Evolutionary conservation across 1,139 yeast genomes (phyloP).

Genomic region (Candida sanyaensis): DNA sequence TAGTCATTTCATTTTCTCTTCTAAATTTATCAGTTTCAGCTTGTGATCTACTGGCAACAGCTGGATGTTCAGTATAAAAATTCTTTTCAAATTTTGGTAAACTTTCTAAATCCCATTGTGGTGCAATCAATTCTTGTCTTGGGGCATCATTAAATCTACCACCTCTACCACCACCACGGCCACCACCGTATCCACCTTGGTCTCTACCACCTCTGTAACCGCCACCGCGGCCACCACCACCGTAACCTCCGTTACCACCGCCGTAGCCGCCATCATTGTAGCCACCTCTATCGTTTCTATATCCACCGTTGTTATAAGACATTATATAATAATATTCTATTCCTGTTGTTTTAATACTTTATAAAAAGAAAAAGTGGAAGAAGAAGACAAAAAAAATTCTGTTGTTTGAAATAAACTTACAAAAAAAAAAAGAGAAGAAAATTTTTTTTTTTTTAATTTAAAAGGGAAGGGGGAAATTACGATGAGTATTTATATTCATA

Average conservation of each 20-base stretch:
- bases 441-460: not conserved
- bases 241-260: conserved; percentile 22
- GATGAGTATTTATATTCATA: not conserved
- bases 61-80: conserved; percentile 84
- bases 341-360: not conserved
- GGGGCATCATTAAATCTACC: conserved; percentile 41
- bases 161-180: conserved; percentile 25
- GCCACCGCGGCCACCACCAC: too few species aligned
- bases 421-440: conserved; percentile 1
- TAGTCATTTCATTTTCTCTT: conserved; percentile 81
- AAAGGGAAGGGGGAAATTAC: not conserved
- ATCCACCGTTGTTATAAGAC: conserved; percentile 18
- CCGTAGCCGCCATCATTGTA: conserved; percentile 18
- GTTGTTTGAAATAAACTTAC: not conserved
- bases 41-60: conserved; percentile 73
- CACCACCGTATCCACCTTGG: conserved; percentile 31
- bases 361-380: not conserved
- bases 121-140: conserved; percentile 52
- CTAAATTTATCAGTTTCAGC: conserved; percentile 76
- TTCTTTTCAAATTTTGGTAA: conserved; percentile 94
- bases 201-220: conserved; percentile 24
- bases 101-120: conserved; percentile 75
- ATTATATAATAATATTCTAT: conserved; percentile 11
- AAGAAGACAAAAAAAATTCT: not conserved
- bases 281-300: conserved; percentile 21